Evolutionary conservation across 2,329 filamentous ascomycete species (phyloP).

Genomic region (Trichophyton simii): DNA sequence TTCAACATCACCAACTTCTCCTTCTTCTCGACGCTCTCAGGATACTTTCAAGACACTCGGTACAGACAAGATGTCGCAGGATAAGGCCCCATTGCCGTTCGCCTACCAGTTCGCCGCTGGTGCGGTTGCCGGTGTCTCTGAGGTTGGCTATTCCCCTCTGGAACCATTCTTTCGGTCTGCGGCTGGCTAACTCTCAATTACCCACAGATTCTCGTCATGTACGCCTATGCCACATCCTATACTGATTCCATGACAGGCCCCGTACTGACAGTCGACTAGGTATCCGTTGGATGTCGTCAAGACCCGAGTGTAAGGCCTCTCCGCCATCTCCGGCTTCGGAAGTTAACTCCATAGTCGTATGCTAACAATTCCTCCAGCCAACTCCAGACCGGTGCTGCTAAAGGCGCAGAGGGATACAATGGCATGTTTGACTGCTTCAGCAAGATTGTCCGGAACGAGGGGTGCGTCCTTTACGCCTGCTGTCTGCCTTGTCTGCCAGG

Average conservation of each 20-base stretch:
- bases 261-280: slow-evolving; percentile 40
- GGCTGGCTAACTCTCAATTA: neutral
- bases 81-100: slow-evolving; percentile 72
- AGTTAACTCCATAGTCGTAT: neutral
- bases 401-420: slow-evolving; percentile 74
- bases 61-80: slow-evolving; percentile 45
- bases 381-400: slow-evolving; percentile 60
- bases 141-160: slow-evolving; percentile 46
- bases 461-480: slow-evolving; percentile 45
- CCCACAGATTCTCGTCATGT: slow-evolving; percentile 73
- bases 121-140: slow-evolving; percentile 93
- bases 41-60: neutral
- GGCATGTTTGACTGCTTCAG: slow-evolving; percentile 97
- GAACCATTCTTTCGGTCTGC: neutral
- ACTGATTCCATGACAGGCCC: neutral
- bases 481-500: neutral
- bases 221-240: slow-evolving; percentile 12
- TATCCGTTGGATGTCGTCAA: slow-evolving; percentile 98
- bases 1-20: neutral
- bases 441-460: slow-evolving; percentile 94
- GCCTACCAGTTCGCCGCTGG: slow-evolving; percentile 91
- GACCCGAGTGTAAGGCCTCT: slow-evolving; percentile 68
- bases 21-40: neutral
- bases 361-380: slow-evolving; percentile 45
- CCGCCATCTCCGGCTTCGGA: neutral